Conservation (phyloP, 768 basidiomycete species). For the Tylopilus intermedius region DNA sequence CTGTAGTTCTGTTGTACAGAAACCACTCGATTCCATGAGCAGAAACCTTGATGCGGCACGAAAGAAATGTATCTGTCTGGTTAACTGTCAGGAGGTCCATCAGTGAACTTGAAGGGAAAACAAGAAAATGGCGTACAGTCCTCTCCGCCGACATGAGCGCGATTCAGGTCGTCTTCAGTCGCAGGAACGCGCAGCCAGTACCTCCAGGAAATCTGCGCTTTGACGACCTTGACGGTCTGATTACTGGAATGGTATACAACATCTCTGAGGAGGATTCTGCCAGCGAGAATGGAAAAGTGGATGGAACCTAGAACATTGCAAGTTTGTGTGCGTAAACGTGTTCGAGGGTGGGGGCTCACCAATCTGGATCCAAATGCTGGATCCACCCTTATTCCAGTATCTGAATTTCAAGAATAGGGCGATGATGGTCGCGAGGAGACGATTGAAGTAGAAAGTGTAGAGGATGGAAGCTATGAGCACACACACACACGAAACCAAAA, state of each 20-base stretch:
- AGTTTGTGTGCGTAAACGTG: neutral
- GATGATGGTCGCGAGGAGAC: conserved; percentile 67
- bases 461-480: conserved; percentile 53
- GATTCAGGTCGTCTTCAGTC: conserved; percentile 63
- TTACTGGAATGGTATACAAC: conserved; percentile 88
- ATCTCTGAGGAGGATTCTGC: conserved; percentile 85
- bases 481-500: conserved; percentile 61
- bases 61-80: conserved; percentile 36
- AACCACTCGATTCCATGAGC: conserved; percentile 90
- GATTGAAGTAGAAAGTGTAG: conserved; percentile 90
- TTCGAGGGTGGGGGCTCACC: conserved; percentile 41
- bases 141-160: conserved; percentile 43
- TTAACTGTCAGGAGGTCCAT: conserved; percentile 29
- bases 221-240: conserved; percentile 78
- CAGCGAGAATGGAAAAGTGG: conserved; percentile 84
- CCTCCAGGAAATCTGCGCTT: conserved; percentile 85
- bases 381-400: conserved; percentile 73
- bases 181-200: conserved; percentile 88
- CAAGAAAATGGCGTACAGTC: conserved; percentile 40
- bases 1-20: conserved; percentile 83
- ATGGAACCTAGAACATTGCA: conserved; percentile 59
- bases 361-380: conserved; percentile 81
- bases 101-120: neutral
- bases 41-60: conserved; percentile 78
- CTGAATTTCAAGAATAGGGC: conserved; percentile 61